Evolutionary conservation across 1,139 yeast genomes (phyloP).

Genomic region (Saccharomyces hybrid): DNA sequence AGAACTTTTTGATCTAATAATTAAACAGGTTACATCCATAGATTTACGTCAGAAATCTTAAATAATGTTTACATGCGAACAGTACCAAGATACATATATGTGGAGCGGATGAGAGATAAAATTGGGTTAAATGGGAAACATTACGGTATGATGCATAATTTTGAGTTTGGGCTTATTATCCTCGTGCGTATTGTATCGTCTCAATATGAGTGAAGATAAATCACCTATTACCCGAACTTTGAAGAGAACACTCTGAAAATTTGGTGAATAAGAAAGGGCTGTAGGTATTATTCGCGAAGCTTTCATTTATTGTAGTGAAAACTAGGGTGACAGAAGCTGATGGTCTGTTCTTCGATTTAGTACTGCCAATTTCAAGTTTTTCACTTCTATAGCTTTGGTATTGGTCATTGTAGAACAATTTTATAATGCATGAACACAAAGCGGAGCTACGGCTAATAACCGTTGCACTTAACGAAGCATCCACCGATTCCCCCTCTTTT

Average conservation of each 20-base stretch:
- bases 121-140: not conserved
- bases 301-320: not conserved
- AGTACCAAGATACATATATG: not conserved
- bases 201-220: not conserved
- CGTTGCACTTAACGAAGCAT: constrained; percentile 81
- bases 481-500: constrained; percentile 84
- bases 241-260: not conserved
- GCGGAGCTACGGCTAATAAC: constrained; percentile 50
- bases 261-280: not conserved
- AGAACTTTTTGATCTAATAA: no score
- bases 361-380: not conserved
- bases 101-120: not conserved
- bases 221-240: not conserved
- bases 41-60: no score
- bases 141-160: not conserved
- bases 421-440: not conserved
- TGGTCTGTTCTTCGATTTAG: not conserved
- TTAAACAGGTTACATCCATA: no score
- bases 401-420: not conserved
- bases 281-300: not conserved
- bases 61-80: not conserved
- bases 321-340: not conserved
- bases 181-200: not conserved
- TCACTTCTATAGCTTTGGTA: not conserved
- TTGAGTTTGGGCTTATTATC: not conserved